Percentiles rank a stretch among this genome's conserved stretches.
Conservation (phyloP, 2,329 filamentous ascomycete species). For the Chaetothyriales sp. region DNA sequence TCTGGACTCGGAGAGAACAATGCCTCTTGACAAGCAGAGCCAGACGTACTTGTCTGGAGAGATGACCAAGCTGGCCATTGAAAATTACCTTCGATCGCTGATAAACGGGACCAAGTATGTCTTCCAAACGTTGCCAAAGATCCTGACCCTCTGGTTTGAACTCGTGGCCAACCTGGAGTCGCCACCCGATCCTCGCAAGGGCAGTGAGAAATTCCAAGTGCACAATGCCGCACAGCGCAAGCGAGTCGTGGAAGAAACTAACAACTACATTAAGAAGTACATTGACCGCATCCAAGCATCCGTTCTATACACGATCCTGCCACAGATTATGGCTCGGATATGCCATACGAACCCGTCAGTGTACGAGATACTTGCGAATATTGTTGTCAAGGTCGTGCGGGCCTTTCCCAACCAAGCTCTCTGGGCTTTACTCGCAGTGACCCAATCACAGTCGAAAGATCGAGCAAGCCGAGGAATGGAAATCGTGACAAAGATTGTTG, state of each 20-base stretch:
- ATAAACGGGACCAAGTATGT: slow-evolving; percentile 87
- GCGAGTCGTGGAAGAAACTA: slow-evolving; percentile 54
- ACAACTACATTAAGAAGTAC: slow-evolving; percentile 68
- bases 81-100: slow-evolving; percentile 81
- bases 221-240: slow-evolving; percentile 40
- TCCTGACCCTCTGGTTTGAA: slow-evolving; percentile 89
- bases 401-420: slow-evolving; percentile 81
- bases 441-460: slow-evolving; percentile 64
- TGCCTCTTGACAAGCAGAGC: slow-evolving; percentile 63
- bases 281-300: slow-evolving; percentile 39
- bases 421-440: slow-evolving; percentile 80
- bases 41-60: slow-evolving; percentile 69
- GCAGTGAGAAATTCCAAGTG: slow-evolving; percentile 34
- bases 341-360: slow-evolving; percentile 69
- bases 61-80: slow-evolving; percentile 73
- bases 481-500: slow-evolving; percentile 30
- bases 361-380: slow-evolving; percentile 60
- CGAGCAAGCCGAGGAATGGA: slow-evolving; percentile 42
- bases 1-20: slow-evolving; percentile 70
- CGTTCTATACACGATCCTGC: slow-evolving; percentile 50
- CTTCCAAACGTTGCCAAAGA: slow-evolving; percentile 81
- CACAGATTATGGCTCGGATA: slow-evolving; percentile 92
- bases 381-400: slow-evolving; percentile 75
- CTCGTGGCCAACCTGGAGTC: slow-evolving; percentile 64
- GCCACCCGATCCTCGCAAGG: slow-evolving; percentile 37